Base-by-base conservation (phyloP, 1,284 basidiomycete species). In the Ustilago shanxiensis region DNA sequence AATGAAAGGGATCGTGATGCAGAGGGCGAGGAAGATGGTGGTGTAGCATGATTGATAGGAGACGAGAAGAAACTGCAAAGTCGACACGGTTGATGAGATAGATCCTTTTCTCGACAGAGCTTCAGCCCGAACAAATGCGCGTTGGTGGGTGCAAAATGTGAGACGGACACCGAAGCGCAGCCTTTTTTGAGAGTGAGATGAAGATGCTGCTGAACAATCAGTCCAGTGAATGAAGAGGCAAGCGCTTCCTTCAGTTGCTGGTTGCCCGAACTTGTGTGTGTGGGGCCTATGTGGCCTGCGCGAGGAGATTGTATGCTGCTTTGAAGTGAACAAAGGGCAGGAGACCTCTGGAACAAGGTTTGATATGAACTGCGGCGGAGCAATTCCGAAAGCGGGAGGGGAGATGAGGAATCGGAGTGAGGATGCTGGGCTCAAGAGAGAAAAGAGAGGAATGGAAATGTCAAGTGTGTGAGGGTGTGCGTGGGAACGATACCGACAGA, bases 1-100 rank as follows among this genome's bases (percentile, higher is more conserved):
- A 67, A 35, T 67, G 57, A 35, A 72, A 72, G 22, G 70, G 70
- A 57, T 72, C 70, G 35, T 54, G 50, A 24, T 72, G 49, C 20
- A 53, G 35, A 20, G 60, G 53, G 16, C 14, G 39, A 8, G 60
- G 60, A 16, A 52, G 58, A 26, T 56, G 52, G 29, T 72, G 60
- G 18, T n/a, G n/a, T n/a, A 67, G 33, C 70, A 72, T 72, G 60
- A 18, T 56, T 49, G 18, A 18, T 16, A 24, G 28, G 20, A n/a
- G 18, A 22, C 22, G 3, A 47, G 39, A 16, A 28, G 55, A n/a
- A n/a, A 45, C 33, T 47, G 45, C 20, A 31, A 44, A 29, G 56
- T 56, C 13, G 39, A 56, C 16, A n/a, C 26, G 10, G 37, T 14
- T 28, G 54, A 54, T 37, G 52, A 14, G 45, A 28, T n/a, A 18